Percentiles rank a stretch among this genome's conserved stretches.
Conservation (phyloP, 2,329 filamentous ascomycete genomes). For the Erysiphe neolycopersici region DNA sequence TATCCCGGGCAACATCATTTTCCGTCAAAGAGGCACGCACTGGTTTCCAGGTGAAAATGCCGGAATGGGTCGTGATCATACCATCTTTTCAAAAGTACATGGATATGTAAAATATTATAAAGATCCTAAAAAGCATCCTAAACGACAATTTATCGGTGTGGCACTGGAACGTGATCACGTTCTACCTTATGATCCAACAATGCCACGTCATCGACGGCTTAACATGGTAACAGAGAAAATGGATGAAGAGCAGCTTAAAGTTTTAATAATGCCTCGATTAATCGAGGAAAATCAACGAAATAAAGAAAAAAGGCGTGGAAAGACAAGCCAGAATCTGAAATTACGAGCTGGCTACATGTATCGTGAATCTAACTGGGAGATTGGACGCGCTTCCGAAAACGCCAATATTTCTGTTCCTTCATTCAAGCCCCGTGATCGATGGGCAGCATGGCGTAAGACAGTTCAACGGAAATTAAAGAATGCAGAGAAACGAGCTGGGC, state of each 20-base stretch:
- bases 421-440: constrained; percentile 27
- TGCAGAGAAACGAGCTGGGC: constrained; percentile 25
- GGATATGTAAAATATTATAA: constrained; percentile 96
- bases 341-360: constrained; percentile 33
- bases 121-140: constrained; percentile 57
- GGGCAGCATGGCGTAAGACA: constrained; percentile 36
- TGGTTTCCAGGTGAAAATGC: constrained; percentile 95
- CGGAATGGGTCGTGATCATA: constrained; percentile 86
- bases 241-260: constrained; percentile 4
- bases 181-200: constrained; percentile 51
- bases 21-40: constrained; percentile 77
- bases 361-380: constrained; percentile 39
- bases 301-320: constrained; percentile 11
- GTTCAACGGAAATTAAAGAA: constrained; percentile 21
- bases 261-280: constrained; percentile 5
- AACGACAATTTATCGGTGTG: constrained; percentile 84
- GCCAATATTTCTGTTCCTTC: constrained; percentile 28
- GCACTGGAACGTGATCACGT: constrained; percentile 59
- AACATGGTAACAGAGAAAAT: constrained; percentile 36
- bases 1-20: constrained; percentile 90
- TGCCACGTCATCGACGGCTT: constrained; percentile 46
- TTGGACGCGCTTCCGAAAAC: constrained; percentile 34
- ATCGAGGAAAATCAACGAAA: constrained; percentile 3
- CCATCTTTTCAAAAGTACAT: constrained; percentile 59
- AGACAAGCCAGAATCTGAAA: constrained; percentile 14